These are phyloP conservation scores for Irpex sp. DNA, from an alignment of 1,284 basidiomycete genomes.

Conservation along the genomic window DNA sequence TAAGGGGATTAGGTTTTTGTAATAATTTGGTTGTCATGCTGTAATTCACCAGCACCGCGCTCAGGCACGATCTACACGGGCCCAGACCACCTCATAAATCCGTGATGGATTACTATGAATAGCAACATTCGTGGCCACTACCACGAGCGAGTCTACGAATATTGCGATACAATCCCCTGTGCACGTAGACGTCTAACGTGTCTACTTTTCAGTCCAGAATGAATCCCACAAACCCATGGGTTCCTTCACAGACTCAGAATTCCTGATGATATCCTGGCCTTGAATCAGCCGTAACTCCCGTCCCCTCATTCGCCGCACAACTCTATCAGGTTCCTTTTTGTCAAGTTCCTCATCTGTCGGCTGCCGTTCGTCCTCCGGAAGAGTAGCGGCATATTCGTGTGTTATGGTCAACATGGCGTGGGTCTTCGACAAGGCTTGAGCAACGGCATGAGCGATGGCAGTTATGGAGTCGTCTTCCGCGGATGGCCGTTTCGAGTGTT, in stretches of 20 bases:
- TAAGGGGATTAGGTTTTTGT: not conserved
- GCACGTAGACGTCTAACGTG: too few species aligned
- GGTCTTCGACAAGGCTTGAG: slow-evolving; percentile 77
- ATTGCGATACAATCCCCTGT: not conserved
- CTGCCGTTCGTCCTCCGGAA: slow-evolving; percentile 53
- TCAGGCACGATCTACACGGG: too few species aligned
- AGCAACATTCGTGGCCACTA: not conserved
- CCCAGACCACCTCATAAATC: not conserved
- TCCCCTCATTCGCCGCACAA: slow-evolving; percentile 69
- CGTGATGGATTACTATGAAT: not conserved
- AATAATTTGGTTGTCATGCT: slow-evolving; percentile 1
- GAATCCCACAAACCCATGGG: slow-evolving; percentile 34
- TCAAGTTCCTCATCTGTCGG: slow-evolving; percentile 77
- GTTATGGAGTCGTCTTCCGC: slow-evolving; percentile 20
- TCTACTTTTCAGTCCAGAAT: slow-evolving; percentile 32
- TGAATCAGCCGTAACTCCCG: slow-evolving; percentile 82
- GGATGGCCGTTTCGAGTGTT: slow-evolving; percentile 30
- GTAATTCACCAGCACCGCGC: not conserved
- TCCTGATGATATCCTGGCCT: slow-evolving; percentile 56
- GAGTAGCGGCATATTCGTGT: slow-evolving; percentile 49
- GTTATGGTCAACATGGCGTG: slow-evolving; percentile 82
- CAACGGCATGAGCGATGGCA: slow-evolving; percentile 54
- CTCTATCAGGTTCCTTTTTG: slow-evolving; percentile 56
- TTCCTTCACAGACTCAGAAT: slow-evolving; percentile 22
- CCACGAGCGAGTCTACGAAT: not conserved